Evolutionary conservation across 2,329 filamentous ascomycete species (phyloP).

Genomic region (Arthrobotrys entomopaga): DNA sequence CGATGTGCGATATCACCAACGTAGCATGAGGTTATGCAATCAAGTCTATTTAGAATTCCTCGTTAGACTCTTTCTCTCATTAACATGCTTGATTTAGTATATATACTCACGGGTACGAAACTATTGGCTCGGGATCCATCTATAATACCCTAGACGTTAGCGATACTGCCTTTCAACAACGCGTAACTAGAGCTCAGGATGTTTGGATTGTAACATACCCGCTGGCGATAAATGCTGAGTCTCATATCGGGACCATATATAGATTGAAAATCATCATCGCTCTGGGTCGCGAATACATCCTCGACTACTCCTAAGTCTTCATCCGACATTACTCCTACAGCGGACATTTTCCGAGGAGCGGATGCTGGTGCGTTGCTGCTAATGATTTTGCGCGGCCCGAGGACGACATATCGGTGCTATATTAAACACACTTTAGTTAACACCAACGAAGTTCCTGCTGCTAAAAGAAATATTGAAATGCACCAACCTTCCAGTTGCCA

Average conservation of each 20-base stretch:
- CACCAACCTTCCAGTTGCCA: constrained; percentile 54
- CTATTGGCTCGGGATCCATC: constrained; percentile 46
- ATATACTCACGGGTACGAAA: constrained; percentile 49
- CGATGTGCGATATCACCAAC: constrained; percentile 54
- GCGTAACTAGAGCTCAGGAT: not conserved
- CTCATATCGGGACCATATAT: constrained; percentile 30
- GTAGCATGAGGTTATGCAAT: constrained; percentile 53
- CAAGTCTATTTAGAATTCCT: constrained; percentile 13
- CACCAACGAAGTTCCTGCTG: constrained; percentile 4
- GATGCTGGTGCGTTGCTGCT: constrained; percentile 49
- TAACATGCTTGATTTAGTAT: not conserved
- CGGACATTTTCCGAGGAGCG: constrained; percentile 51
- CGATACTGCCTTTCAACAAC: not conserved
- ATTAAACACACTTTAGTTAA: constrained; percentile 12
- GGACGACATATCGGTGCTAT: constrained; percentile 51
- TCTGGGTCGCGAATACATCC: constrained; percentile 49
- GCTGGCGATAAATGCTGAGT: constrained; percentile 45
- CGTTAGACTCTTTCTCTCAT: not conserved
- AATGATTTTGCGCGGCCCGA: constrained; percentile 40
- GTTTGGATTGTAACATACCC: constrained; percentile 20
- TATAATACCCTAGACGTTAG: constrained; percentile 16
- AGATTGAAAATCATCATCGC: constrained; percentile 29
- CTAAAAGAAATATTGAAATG: not conserved
- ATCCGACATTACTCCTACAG: constrained; percentile 24
- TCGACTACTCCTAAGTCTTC: constrained; percentile 45